Base-by-base conservation (phyloP, 352 stramenopile species). In the Globisporangium alternatum region DNA sequence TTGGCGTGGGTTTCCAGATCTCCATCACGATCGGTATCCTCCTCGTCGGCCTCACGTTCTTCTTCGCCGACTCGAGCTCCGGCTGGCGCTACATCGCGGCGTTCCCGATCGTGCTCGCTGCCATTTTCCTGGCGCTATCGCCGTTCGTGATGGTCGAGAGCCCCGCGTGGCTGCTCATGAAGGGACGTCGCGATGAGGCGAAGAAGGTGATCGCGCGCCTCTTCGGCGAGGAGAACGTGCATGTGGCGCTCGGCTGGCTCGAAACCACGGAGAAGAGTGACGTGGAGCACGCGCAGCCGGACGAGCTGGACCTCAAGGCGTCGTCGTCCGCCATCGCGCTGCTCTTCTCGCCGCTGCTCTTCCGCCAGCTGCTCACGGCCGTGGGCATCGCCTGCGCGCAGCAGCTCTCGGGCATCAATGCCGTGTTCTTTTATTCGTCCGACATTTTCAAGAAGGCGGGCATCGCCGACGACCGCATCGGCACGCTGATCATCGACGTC, bases 381-480 rank as follows among this genome's bases (percentile, higher is more conserved):
- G 25, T 28, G 25, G 25, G 25, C 25, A 28, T 28, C 25, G 25
- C 25, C 25, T 28, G 25, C 25, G 25, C 25, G 25, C 78, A 87
- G 41, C 79, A 89, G 48, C 68, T 89, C 44, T 83, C 80, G 1
- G 81, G 81, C 12, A 84, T 90, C 56, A 88, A 88, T 64, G 69
- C 74, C 22, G 68, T 82, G n/a, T 80, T 80, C 55, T 77, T 73
- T 63, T 84, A 84, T 66, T 84, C 76, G 49, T 80, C 70, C 5
- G 53, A 57, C 49, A 75, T 84, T 8, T 84, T 84, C 56, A 57
- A 39, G 8, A 65, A 69, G 10, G 76, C 76, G 9, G 76, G 74
- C 1, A 62, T 84, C 28, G 56, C 56, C 1, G 73, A 84, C 55
- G 71, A 71, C 35, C 76, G 76, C 35, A 58, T 84, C 39, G 74